These are phyloP conservation scores for Globisporangium middletonii DNA, from an alignment of 352 stramenopile species.

Conservation along the genomic window DNA sequence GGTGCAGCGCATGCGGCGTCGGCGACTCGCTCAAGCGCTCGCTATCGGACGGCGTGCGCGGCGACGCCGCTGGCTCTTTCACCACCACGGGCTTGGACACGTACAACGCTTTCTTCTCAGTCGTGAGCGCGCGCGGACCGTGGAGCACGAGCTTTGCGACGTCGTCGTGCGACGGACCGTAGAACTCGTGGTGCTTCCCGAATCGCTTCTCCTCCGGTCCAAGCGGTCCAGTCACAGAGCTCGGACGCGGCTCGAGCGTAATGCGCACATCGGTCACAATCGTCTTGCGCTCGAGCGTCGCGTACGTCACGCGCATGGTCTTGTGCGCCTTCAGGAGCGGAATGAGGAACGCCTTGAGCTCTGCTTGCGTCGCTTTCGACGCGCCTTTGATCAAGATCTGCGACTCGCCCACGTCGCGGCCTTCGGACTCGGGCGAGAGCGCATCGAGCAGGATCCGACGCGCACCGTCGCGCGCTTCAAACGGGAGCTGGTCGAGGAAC, in stretches of 20 bases:
- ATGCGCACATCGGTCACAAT: conserved; percentile 74
- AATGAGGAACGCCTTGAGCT: conserved; percentile 55
- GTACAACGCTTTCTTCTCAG: conserved; percentile 61
- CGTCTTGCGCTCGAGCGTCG: conserved; percentile 62
- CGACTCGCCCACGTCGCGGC: conserved; percentile 41
- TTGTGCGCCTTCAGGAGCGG: conserved; percentile 70
- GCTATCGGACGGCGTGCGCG: background rate
- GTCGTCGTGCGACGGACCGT: conserved; percentile 57
- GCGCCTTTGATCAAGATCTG: conserved; percentile 65
- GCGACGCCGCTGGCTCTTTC: background rate
- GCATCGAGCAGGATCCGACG: conserved; percentile 54
- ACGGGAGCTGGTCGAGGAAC: conserved; percentile 62
- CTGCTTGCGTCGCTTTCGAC: conserved; percentile 42
- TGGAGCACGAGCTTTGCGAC: conserved; percentile 67
- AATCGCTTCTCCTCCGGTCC: conserved; percentile 56
- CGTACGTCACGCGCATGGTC: conserved; percentile 58
- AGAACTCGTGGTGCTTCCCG: conserved; percentile 62
- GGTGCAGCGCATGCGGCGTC: conserved; percentile 3
- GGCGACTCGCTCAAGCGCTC: conserved; percentile 7
- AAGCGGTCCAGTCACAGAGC: conserved; percentile 49
- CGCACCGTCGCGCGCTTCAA: conserved; percentile 55
- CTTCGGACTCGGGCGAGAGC: conserved; percentile 31
- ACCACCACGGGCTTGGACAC: conserved; percentile 48
- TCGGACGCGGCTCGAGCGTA: conserved; percentile 66
- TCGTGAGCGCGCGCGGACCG: conserved; percentile 40